A percentile compares a stretch with the other conserved stretches of the same genome.
Conservation (phyloP, 2,329 filamentous ascomycete species). For the Nemania diffusa region DNA sequence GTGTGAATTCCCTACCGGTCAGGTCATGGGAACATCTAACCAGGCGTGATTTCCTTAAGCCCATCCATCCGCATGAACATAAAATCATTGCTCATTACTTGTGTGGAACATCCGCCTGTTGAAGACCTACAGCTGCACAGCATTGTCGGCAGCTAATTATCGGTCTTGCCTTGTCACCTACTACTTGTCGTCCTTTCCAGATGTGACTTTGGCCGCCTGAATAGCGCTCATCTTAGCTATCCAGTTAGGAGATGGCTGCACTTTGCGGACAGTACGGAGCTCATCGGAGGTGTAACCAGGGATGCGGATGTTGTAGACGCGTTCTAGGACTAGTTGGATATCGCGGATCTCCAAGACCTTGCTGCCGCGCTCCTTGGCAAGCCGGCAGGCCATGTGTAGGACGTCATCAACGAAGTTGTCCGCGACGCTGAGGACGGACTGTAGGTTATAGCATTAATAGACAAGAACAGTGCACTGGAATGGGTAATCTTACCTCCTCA, state of each 20-base stretch:
- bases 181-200: constrained; percentile 66
- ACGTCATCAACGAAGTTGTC: constrained; percentile 97
- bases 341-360: constrained; percentile 91
- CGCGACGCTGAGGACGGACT: constrained; percentile 88
- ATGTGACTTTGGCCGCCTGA: constrained; percentile 87
- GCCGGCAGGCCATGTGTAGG: constrained; percentile 84
- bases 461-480: constrained; percentile 16
- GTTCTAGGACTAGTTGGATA: constrained; percentile 83
- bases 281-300: constrained; percentile 96
- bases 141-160: constrained; percentile 9
- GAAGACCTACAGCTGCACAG: too few relatives aligned
- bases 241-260: constrained; percentile 88
- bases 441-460: constrained; percentile 22
- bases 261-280: constrained; percentile 91
- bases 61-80: neutral
- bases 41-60: constrained; percentile 10
- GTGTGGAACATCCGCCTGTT: too few relatives aligned
- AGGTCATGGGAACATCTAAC: constrained; percentile 14
- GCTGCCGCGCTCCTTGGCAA: constrained; percentile 91
- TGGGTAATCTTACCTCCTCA: constrained; percentile 77
- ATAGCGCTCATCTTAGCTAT: constrained; percentile 97
- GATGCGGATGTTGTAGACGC: constrained; percentile 89
- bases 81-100: constrained; percentile 5
- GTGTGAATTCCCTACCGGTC: constrained; percentile 1
- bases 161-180: constrained; percentile 29